These are phyloP conservation scores for Ciborinia camelliae DNA, from an alignment of 2,329 filamentous ascomycete genomes.

Conservation along the genomic window DNA sequence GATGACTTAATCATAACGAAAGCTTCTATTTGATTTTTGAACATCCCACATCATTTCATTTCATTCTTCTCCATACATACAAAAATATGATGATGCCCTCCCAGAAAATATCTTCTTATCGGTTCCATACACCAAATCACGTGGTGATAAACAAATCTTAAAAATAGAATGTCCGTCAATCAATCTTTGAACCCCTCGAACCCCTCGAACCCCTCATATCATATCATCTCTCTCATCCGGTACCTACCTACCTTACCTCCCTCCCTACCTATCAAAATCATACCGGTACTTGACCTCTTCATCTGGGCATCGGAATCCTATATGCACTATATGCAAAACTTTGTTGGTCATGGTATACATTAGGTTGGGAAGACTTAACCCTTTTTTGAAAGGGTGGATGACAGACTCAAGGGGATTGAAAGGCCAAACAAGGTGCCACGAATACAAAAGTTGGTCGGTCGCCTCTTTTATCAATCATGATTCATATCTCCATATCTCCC, in stretches of 20 bases:
- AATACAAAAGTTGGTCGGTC: constrained; percentile 5
- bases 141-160: constrained; percentile 9
- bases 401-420: neutral
- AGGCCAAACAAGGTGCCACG: constrained; percentile 10
- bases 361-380: neutral
- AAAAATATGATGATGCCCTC: neutral
- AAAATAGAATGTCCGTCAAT: neutral
- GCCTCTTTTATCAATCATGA: constrained; percentile 13
- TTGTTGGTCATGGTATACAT: neutral
- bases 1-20: too few species aligned
- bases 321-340: neutral
- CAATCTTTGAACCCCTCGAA: neutral
- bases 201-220: neutral
- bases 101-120: neutral
- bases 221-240: neutral
- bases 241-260: too few species aligned
- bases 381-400: neutral
- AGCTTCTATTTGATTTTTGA: neutral
- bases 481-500: constrained; percentile 1
- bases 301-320: neutral
- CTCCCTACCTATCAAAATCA: neutral
- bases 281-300: neutral
- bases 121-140: neutral
- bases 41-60: neutral
- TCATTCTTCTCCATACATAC: neutral